Evolutionary conservation across 2,329 filamentous ascomycete species (phyloP).

Genomic region (Pseudovirgaria hyperparasitica): DNA sequence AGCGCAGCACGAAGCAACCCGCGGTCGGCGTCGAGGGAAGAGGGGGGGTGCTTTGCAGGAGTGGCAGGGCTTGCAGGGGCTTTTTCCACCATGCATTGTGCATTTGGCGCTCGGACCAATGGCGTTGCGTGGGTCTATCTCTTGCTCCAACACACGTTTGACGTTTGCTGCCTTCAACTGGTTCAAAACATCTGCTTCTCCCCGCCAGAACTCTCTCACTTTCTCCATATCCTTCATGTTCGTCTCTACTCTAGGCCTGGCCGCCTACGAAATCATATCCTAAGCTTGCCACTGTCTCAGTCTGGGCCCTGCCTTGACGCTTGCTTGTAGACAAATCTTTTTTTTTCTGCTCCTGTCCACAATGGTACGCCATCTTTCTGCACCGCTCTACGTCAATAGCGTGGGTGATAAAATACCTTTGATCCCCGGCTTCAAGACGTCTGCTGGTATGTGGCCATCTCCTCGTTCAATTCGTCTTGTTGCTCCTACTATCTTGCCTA

Average conservation of each 20-base stretch:
- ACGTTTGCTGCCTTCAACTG: too few species aligned
- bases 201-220: constrained; percentile 1
- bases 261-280: constrained; percentile 9
- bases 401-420: constrained; percentile 21
- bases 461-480: too few species aligned
- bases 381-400: constrained; percentile 17
- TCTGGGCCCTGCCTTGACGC: neutral
- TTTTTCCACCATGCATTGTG: too few species aligned
- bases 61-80: too few species aligned
- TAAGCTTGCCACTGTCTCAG: constrained; percentile 7
- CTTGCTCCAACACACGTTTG: too few species aligned
- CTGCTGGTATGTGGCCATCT: constrained; percentile 24
- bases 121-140: too few species aligned
- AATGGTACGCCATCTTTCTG: constrained; percentile 21
- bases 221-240: neutral
- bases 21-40: too few species aligned
- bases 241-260: constrained; percentile 1
- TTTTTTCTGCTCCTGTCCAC: constrained; percentile 1
- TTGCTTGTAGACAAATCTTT: constrained; percentile 5
- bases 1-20: too few species aligned
- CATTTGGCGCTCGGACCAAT: too few species aligned
- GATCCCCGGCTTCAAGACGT: constrained; percentile 25
- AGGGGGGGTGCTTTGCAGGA: too few species aligned
- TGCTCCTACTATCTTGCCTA: too few species aligned
- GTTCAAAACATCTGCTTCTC: too few species aligned